Evolutionary conservation across 2,329 filamentous ascomycete species (phyloP).

Genomic region (Trichophaea hybrida): DNA sequence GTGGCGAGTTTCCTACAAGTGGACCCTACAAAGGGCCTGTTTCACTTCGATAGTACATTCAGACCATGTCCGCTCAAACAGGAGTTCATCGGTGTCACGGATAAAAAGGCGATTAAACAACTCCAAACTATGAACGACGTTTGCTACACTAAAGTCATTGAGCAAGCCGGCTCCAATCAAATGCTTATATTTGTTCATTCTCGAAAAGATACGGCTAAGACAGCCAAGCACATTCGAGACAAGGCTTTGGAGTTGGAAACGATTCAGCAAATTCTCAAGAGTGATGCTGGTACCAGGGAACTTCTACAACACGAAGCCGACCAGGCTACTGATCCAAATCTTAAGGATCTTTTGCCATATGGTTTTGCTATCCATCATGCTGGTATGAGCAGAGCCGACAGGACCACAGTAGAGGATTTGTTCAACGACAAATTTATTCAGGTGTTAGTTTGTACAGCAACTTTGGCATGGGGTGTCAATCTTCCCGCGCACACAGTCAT

Average conservation of each 20-base stretch:
- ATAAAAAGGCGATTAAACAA: slow-evolving; percentile 97
- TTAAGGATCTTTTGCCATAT: slow-evolving; percentile 90
- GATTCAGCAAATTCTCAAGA: slow-evolving; percentile 85
- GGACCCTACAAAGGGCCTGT: slow-evolving; percentile 69
- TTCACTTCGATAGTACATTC: slow-evolving; percentile 92
- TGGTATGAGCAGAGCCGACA: slow-evolving; percentile 89
- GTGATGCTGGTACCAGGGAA: slow-evolving; percentile 80
- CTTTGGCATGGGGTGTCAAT: slow-evolving; percentile 98
- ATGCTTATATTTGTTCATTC: slow-evolving; percentile 99
- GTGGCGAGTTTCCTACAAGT: slow-evolving; percentile 91
- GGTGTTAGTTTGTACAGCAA: slow-evolving; percentile 92
- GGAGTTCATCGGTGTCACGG: slow-evolving; percentile 93
- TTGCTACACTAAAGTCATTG: slow-evolving; percentile 91
- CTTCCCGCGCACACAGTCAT: slow-evolving; percentile 94
- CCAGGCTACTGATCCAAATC: slow-evolving; percentile 65
- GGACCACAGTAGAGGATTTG: slow-evolving; percentile 85
- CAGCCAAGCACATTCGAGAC: slow-evolving; percentile 86
- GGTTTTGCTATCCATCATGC: slow-evolving; percentile 98
- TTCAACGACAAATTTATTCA: slow-evolving; percentile 85
- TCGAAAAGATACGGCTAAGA: slow-evolving; percentile 94
- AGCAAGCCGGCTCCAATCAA: slow-evolving; percentile 83
- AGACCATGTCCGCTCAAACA: slow-evolving; percentile 88
- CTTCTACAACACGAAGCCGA: slow-evolving; percentile 75
- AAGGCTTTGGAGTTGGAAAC: slow-evolving; percentile 95
- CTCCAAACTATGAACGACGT: slow-evolving; percentile 99